Percentiles rank a stretch among this genome's conserved stretches.
Conservation (phyloP, 805 yeast genomes). For the Wickerhamiella azymoides region DNA sequence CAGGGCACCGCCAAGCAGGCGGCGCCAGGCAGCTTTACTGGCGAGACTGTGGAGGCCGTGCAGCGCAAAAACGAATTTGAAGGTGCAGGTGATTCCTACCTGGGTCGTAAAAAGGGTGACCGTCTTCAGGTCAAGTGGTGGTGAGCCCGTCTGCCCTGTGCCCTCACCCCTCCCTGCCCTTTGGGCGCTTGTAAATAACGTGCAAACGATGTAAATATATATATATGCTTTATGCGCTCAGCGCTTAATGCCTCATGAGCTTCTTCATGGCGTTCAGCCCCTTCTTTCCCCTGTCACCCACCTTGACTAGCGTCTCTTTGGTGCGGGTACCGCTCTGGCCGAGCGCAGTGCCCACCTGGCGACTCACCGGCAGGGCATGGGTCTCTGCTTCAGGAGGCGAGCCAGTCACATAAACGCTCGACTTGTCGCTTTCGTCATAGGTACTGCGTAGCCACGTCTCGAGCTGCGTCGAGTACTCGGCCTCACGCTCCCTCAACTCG, state of each 20-base stretch:
- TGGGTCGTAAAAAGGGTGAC: conserved; percentile 21
- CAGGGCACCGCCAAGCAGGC: conserved; percentile 11
- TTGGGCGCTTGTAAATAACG: no score
- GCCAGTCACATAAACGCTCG: conserved; percentile 20
- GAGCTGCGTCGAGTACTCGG: conserved; percentile 24
- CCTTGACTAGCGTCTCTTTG: conserved; percentile 19
- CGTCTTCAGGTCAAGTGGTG: conserved; percentile 10
- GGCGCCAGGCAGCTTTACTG: conserved; percentile 25
- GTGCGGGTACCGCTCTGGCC: conserved; percentile 17
- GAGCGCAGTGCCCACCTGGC: conserved; percentile 19
- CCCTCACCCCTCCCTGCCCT: neutral
- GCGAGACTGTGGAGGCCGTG: conserved; percentile 18
- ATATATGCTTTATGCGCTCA: neutral
- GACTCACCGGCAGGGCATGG: conserved; percentile 17
- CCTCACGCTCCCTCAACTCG: conserved; percentile 21
- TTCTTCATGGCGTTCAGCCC: conserved; percentile 24
- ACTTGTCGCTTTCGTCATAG: conserved; percentile 7
- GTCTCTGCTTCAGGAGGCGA: conserved; percentile 20
- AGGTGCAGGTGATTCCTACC: conserved; percentile 26
- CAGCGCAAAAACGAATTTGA: conserved; percentile 25
- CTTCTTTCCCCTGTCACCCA: conserved; percentile 25
- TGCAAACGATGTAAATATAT: neutral
- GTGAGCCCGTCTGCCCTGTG: neutral
- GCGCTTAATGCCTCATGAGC: conserved; percentile 11
- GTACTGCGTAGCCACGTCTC: conserved; percentile 22